Evolutionary conservation across 345 rosid genomes (phyloP), one percentile per base, ranked within the genome.

Genomic region (Triadica sebifera): DNA sequence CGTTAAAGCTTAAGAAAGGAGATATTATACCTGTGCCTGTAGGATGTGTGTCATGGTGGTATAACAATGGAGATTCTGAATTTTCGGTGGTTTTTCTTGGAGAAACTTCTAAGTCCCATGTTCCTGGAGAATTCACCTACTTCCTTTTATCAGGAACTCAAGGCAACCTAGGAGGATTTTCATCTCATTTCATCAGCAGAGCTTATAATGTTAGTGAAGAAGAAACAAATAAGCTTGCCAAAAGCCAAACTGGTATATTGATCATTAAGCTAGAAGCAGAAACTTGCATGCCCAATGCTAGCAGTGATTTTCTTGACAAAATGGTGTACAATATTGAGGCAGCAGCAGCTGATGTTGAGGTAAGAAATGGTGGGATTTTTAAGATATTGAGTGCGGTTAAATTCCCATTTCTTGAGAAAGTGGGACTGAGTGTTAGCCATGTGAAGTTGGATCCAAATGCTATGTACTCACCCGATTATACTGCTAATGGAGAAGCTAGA

Each of bases 41-140:
- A 0, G 84, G 83, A 70, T 8, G 69, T 39, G 25, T 69, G 19
- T 82, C 87, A 7, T 81, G 85, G 83, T 85, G 87, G 87, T 80
- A 70, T 57, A 82, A 85, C 19, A n/a, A 68, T 71, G 81, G 82
- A 41, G 56, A 65, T 45, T 70, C 78, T 0, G 76, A 82, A 13
- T 4, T 82, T 4, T 65, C 76, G 2, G 68, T 82, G 0, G 62
- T 71, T 8, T 85, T 85, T 75, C 1, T 82, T 1, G 87, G 79
- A 1, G 78, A 85, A 29, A 68, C 87, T 39, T 51, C 82, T 2
- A 68, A 58, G 29, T 71, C 78, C 8, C 69, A 71, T 9, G 17
- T 71, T 41, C 78, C 81, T 0, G 81, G 87, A 2, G 73, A 76
- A 51, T 67, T 85, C 74, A 70, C 79, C 8, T 82, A 85, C 43